Base-by-base conservation (phyloP, 106 monocot genomes). In the Phalaenopsis aphrodite region DNA sequence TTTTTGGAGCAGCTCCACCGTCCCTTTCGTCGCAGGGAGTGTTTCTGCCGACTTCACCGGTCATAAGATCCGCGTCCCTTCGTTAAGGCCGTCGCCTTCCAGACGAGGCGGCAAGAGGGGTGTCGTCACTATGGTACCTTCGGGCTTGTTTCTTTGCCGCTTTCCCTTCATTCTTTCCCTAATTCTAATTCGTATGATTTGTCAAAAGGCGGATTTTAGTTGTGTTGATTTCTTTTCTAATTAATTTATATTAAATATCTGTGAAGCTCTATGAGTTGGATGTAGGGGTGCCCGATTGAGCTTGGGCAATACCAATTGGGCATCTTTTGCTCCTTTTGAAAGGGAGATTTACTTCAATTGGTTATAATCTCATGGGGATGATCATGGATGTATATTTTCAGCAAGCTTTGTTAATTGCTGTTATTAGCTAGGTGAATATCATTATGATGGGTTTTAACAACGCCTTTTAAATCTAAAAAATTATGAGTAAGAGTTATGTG, bases 51-150 rank as follows among this genome's bases (percentile, higher is more conserved):
- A 85, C 1, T 79, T 90, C 81, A 52, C 56, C 37, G 93, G 93
- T 36, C 87, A 82, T 65, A 87, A 76, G 78, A 16, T 90, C 56
- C 30, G 82, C n/a, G 1, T 79, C 7, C 84, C 87, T 1, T 84
- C 80, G 3, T 58, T 88, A 46, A 47, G 55, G 14, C 81, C 71
- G 36, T 57, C 72, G 4, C 5, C 68, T 4, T 17, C 79, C 37
- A 85, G 88, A 8, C 82, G 80, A 80, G 58, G 83, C 5, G 85
- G 82, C 41, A 93, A 87, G 74, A 82, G 86, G 56, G 90, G 90
- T 3, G 93, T 88, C 76, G 88, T 93, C 73, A 93, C 93, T 45
- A 93, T 93, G 93, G 93, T 93, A 87, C 48, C 72, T 84, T 77
- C 41, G 1, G 41, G 21, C 10, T 21, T 37, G 2, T 39, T 30